Base-by-base conservation (phyloP, 345 rosid species). In the Combretum micranthum region DNA sequence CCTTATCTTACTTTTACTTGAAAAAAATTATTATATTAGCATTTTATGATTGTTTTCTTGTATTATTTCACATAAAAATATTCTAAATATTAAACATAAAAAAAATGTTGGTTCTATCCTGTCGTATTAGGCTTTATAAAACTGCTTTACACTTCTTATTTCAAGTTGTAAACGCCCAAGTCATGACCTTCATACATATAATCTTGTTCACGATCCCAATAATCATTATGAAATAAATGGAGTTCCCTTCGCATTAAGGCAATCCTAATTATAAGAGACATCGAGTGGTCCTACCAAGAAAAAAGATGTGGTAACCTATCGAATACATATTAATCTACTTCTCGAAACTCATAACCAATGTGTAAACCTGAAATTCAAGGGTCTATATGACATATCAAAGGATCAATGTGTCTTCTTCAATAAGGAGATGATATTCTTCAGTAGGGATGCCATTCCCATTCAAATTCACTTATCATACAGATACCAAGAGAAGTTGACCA, bases 351-450 rank as follows among this genome's bases (percentile, higher is more conserved):
- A 26, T 13, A 64, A 63, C 70, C 39, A 59, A 2, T 22, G 50
- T 52, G 13, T 64, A 60, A n/a, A 64, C 69, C 12, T 56, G 63
- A 46, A 68, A 64, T 0, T 22, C 2, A 5, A 50, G 16, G 6
- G 74, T 64, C 3, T 50, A 20, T 72, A 67, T 0, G 65, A 44
- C 65, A 67, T 14, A 59, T 37, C 61, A 53, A 12, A 58, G 68
- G 68, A 15, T 62, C n/a, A n/a, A 62, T 1, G 47, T 47, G 46
- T 45, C 68, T 46, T 44, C 58, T 15, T 54, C 56, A 5, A 44
- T 63, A 6, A 59, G 15, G 42, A 72, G 32, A 20, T 63, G 43
- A n/a, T 18, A 39, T 15, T 66, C 76, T 7, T 22, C 45, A 17
- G 62, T 43, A 1, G 50, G 37, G 12, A 16, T 21, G 2, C 57